Evolutionary conservation across 2,329 filamentous ascomycete genomes (phyloP).

Genomic region (Colletotrichum chlorophyti): DNA sequence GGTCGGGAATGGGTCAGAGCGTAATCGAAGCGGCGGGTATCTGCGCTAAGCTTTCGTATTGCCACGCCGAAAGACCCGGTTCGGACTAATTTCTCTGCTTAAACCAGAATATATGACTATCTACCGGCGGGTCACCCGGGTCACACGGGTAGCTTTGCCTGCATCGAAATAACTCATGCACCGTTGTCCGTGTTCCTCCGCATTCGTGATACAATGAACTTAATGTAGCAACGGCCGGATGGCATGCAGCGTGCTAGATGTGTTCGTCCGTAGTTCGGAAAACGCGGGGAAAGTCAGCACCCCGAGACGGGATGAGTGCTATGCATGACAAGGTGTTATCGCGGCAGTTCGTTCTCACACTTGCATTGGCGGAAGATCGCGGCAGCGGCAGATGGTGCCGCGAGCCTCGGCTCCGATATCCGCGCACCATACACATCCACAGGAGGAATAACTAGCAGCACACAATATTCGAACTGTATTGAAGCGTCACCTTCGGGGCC

Average conservation of each 20-base stretch:
- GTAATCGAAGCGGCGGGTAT: too few species aligned
- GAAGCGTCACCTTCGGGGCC: too few species aligned
- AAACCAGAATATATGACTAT: too few species aligned
- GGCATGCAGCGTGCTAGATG: background rate
- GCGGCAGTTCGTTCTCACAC: background rate
- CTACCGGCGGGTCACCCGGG: too few species aligned
- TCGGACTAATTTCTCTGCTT: too few species aligned
- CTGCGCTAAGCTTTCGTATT: too few species aligned
- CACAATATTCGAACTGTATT: too few species aligned
- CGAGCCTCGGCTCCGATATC: conserved; percentile 11
- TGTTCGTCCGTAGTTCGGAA: background rate
- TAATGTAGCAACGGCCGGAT: background rate
- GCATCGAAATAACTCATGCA: too few species aligned
- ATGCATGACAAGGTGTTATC: background rate
- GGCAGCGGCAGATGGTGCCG: background rate
- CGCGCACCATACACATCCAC: background rate
- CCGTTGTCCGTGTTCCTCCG: background rate
- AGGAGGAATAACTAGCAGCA: too few species aligned
- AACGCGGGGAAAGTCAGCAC: conserved; percentile 9
- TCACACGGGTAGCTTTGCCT: too few species aligned
- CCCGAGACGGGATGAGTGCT: background rate
- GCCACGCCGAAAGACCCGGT: too few species aligned
- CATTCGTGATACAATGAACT: conserved; percentile 7
- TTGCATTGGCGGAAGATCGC: conserved; percentile 24
- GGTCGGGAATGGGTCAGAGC: too few species aligned